Evolutionary conservation across 2,329 filamentous ascomycete species (phyloP).

Genomic region (Conoideocrella luteorostrata): DNA sequence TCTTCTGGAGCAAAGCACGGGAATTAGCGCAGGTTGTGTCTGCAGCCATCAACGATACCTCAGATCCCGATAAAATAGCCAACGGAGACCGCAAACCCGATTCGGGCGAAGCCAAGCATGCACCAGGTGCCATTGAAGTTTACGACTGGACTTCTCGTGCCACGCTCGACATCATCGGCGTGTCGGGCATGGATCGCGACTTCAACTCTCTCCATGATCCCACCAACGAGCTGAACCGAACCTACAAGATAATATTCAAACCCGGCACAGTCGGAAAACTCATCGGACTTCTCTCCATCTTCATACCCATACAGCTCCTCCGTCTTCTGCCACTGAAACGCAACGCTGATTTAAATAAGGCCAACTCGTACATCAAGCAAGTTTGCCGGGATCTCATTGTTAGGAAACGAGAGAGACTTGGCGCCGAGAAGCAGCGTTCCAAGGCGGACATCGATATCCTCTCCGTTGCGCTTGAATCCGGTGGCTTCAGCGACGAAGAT

Average conservation of each 20-base stretch:
- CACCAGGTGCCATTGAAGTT: too few relatives aligned
- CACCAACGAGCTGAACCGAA: slow-evolving; percentile 28
- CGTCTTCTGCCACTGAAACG: slow-evolving; percentile 10
- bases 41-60: not conserved
- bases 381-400: not conserved
- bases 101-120: too few relatives aligned
- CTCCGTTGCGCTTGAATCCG: slow-evolving; percentile 25
- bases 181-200: slow-evolving; percentile 26
- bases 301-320: slow-evolving; percentile 11
- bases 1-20: slow-evolving; percentile 25
- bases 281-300: slow-evolving; percentile 8
- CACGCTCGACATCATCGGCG: slow-evolving; percentile 30
- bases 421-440: slow-evolving; percentile 14
- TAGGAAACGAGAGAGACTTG: not conserved
- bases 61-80: too few relatives aligned
- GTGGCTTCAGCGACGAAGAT: slow-evolving; percentile 30
- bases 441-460: slow-evolving; percentile 29
- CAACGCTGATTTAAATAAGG: not conserved
- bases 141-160: slow-evolving; percentile 19
- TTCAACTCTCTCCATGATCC: slow-evolving; percentile 25
- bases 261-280: slow-evolving; percentile 7
- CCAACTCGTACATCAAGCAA: not conserved
- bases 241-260: slow-evolving; percentile 20
- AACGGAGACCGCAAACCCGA: not conserved
- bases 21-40: slow-evolving; percentile 16